phyloP scores from a whole-genome alignment of 306 rosid species.

The Cucumis cinereus region DNA sequence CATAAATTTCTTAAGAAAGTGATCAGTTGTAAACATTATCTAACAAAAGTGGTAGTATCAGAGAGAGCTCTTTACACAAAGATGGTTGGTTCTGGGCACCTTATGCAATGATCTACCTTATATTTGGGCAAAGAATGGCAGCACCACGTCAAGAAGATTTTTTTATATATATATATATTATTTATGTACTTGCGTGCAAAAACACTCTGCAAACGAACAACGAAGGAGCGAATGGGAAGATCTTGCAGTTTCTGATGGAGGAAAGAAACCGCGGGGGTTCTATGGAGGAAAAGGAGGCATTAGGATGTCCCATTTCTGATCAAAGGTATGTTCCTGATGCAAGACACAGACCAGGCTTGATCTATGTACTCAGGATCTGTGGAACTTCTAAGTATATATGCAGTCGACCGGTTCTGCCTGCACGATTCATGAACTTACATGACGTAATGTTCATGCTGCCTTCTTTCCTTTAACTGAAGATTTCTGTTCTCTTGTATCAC shows the following conservation, averaged over 20 bases:
- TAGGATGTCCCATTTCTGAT: neutral
- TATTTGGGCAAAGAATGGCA: neutral
- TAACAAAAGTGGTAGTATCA: neutral
- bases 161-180: neutral
- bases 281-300: neutral
- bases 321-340: neutral
- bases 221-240: neutral
- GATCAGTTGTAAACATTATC: neutral
- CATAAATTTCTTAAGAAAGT: neutral
- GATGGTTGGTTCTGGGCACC: neutral
- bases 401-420: neutral
- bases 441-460: neutral
- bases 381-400: neutral
- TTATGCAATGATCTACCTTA: neutral
- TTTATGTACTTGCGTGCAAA: neutral
- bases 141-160: neutral
- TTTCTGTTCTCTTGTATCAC: slow-evolving; percentile 29
- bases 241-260: neutral
- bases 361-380: neutral
- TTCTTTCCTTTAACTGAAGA: slow-evolving; percentile 49
- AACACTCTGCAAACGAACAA: neutral
- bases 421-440: neutral
- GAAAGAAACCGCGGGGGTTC: neutral
- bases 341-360: neutral
- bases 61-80: neutral